Percentiles rank a stretch among this genome's conserved stretches.
Conservation (phyloP, 2,329 filamentous ascomycete species). For the Penicillium sp. region DNA sequence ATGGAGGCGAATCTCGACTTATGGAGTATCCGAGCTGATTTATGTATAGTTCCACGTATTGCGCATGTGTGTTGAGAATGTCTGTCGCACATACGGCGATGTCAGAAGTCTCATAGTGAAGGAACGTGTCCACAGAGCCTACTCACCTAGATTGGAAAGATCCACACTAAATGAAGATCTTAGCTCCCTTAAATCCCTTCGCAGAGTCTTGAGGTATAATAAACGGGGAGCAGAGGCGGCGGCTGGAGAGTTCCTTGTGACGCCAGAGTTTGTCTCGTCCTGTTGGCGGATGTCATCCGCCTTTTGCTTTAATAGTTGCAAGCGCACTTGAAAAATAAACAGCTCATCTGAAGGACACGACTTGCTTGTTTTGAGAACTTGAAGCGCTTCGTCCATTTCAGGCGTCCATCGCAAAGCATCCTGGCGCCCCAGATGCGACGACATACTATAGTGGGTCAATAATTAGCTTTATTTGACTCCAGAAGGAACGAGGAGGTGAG, state of each 20-base stretch:
- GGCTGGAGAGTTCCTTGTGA: constrained; percentile 12
- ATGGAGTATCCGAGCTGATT: constrained; percentile 34
- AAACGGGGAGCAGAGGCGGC: constrained; percentile 18
- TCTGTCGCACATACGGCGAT: constrained; percentile 18
- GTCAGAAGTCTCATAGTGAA: too few relatives aligned
- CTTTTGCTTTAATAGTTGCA: constrained; percentile 41
- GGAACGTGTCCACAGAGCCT: too few relatives aligned
- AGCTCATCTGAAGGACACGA: constrained; percentile 32
- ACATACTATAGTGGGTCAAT: constrained; percentile 29
- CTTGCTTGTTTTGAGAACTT: constrained; percentile 29
- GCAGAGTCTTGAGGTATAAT: constrained; percentile 37
- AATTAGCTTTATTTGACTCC: too few relatives aligned
- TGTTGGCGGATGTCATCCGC: constrained; percentile 36
- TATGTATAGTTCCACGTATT: constrained; percentile 34
- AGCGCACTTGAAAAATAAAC: constrained; percentile 41
- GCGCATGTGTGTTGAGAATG: constrained; percentile 31
- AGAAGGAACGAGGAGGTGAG: too few relatives aligned
- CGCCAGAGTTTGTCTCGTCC: constrained; percentile 23
- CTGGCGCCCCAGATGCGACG: constrained; percentile 39
- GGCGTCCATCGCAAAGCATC: constrained; percentile 43
- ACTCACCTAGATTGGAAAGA: constrained; percentile 27
- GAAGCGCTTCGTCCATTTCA: constrained; percentile 45
- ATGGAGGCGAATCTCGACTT: constrained; percentile 18
- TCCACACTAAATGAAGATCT: constrained; percentile 29
- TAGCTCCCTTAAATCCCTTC: constrained; percentile 38